Percentiles rank a stretch among this genome's conserved stretches.
Conservation (phyloP, 1,284 basidiomycete species). For the Fomitiporia mediterranea region DNA sequence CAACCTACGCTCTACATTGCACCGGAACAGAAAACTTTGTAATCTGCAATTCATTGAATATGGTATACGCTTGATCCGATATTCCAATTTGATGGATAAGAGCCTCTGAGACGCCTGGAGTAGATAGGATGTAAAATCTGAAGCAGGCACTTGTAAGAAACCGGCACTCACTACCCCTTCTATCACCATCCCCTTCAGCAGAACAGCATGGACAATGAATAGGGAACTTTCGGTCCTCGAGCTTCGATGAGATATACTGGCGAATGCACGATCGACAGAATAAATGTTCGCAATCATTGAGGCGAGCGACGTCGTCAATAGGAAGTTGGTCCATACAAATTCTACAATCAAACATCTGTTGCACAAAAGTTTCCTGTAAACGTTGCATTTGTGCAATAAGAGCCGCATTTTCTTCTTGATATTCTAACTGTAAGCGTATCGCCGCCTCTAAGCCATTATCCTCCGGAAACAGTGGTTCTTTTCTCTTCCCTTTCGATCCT, state of each 20-base stretch:
- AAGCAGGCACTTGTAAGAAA: conserved; percentile 42
- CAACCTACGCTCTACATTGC: conserved; percentile 43
- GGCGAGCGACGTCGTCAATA: conserved; percentile 41
- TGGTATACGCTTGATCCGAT: conserved; percentile 40
- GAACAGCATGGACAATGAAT: conserved; percentile 57
- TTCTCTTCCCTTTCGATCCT: conserved; percentile 3
- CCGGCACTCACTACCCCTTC: conserved; percentile 23
- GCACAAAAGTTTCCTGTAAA: conserved; percentile 29
- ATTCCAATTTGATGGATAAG: conserved; percentile 47
- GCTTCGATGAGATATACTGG: conserved; percentile 40
- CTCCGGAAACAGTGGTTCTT: neutral
- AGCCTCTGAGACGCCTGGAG: conserved; percentile 39
- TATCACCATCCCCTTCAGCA: conserved; percentile 22
- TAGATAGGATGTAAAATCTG: neutral
- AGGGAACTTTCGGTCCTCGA: conserved; percentile 52
- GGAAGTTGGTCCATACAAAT: conserved; percentile 52
- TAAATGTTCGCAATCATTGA: conserved; percentile 46
- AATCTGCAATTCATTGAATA: conserved; percentile 52
- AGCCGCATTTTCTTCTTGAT: conserved; percentile 40
- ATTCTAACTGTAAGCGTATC: conserved; percentile 38
- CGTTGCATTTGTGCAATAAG: conserved; percentile 34
- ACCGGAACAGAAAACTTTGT: conserved; percentile 48
- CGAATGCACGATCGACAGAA: conserved; percentile 54
- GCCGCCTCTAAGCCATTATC: conserved; percentile 29
- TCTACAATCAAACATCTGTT: conserved; percentile 44